These are phyloP conservation scores for Trametes polyzona DNA, from an alignment of 1,284 basidiomycete genomes.

Conservation along the genomic window DNA sequence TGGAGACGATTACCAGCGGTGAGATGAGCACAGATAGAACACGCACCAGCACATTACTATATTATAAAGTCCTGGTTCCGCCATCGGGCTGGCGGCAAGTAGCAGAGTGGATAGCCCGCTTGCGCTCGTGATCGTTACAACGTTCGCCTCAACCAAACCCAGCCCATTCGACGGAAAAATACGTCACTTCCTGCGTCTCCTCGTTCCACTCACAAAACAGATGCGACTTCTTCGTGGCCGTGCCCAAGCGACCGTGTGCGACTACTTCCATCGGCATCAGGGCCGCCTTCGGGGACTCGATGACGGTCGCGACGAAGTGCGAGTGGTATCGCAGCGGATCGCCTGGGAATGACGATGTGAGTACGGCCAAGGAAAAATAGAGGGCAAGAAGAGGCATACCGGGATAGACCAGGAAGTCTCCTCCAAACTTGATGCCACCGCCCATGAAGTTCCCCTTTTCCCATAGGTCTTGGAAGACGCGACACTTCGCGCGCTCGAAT, in stretches of 20 bases:
- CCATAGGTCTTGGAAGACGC: conserved; percentile 82
- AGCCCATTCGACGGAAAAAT: conserved; percentile 90
- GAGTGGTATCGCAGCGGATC: conserved; percentile 97
- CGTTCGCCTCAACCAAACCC: conserved; percentile 73
- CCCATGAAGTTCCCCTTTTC: conserved; percentile 85
- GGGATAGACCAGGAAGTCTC: conserved; percentile 95
- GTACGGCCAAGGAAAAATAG: neutral
- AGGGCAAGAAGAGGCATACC: conserved; percentile 53
- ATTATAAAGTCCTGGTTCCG: neutral
- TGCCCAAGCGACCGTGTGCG: conserved; percentile 93
- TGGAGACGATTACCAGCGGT: too few species aligned
- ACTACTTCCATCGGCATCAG: conserved; percentile 91
- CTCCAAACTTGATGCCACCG: conserved; percentile 91
- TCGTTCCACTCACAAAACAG: conserved; percentile 89
- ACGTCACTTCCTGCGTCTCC: conserved; percentile 65
- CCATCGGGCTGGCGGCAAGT: too few species aligned
- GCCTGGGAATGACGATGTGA: conserved; percentile 51
- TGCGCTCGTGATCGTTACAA: neutral
- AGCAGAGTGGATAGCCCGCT: neutral
- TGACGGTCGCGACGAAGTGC: conserved; percentile 89
- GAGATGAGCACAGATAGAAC: too few species aligned
- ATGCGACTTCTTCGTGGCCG: conserved; percentile 97
- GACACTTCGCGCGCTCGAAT: conserved; percentile 73
- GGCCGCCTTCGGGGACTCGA: conserved; percentile 61
- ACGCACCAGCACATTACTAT: too few species aligned